phyloP scores from a whole-genome alignment of 257 asterid genomes.

The Solanum okadae region DNA sequence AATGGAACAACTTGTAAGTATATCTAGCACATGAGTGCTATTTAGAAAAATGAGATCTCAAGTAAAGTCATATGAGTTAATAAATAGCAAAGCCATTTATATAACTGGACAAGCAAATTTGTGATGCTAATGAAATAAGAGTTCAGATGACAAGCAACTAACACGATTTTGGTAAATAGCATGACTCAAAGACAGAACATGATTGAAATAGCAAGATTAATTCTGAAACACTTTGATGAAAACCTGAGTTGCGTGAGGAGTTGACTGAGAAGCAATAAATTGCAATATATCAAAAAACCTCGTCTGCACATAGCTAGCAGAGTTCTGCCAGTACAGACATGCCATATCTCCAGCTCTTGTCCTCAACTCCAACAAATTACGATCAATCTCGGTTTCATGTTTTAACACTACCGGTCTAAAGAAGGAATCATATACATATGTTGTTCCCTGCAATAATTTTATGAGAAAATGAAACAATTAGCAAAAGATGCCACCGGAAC shows the following conservation, averaged over 20 bases:
- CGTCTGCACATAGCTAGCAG: slow-evolving; percentile 17
- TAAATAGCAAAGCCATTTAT: not conserved
- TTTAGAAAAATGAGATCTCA: not conserved
- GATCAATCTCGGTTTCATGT: slow-evolving; percentile 41
- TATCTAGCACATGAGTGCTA: not conserved
- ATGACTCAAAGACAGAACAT: not conserved
- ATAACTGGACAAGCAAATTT: not conserved
- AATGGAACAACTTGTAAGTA: not conserved
- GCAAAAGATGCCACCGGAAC: not conserved
- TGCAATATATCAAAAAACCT: slow-evolving; percentile 27
- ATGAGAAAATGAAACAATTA: not conserved
- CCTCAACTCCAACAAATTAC: slow-evolving; percentile 24
- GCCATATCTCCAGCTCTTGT: slow-evolving; percentile 4
- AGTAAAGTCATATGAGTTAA: not conserved
- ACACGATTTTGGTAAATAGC: not conserved
- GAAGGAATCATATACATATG: slow-evolving; percentile 23
- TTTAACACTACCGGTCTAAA: slow-evolving; percentile 22
- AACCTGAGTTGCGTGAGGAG: slow-evolving; percentile 3
- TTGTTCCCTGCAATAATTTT: slow-evolving; percentile 30
- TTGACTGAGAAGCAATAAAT: slow-evolving; percentile 25
- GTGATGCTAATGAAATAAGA: not conserved
- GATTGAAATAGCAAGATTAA: not conserved
- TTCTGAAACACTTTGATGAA: not conserved
- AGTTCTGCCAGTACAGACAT: slow-evolving; percentile 22
- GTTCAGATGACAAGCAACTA: not conserved